Evolutionary conservation across 2,329 filamentous ascomycete species (phyloP), one percentile per base, ranked within the genome.

Genomic region (Triangularia verruculosa): DNA sequence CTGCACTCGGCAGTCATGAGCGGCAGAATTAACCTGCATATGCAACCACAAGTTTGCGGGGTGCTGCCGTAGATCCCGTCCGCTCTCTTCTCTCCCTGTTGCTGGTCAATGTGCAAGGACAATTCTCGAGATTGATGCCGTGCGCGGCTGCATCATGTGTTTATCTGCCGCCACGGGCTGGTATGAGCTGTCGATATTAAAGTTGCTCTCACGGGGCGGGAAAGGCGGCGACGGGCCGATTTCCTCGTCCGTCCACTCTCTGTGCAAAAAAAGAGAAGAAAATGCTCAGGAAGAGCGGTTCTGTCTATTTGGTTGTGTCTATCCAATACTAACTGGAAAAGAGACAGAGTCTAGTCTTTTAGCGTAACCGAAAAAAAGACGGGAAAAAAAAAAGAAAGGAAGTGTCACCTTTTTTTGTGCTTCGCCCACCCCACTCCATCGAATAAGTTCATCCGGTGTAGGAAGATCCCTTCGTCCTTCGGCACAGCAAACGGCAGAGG

Each of bases 111-210:
- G 25, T 51, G 52, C 5, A 56, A 22, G 54, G 51, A 27, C 12
- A 57, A 63, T 56, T 64, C 57, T 56, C 43, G n/a, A 59, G 55
- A 53, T 61, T 47, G 61, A 64, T 64, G 62, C 62, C 62, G 62
- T 20, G 24, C 30, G 30, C 13, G 4, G 30, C 4, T 32, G 9
- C 5, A 28, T 28, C 27, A n/a, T 28, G 27, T 28, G 27, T 28
- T 32, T 6, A 43, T 43, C 7, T 47, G 15, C 39, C 39, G n/a
- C 11, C 20, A 8, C n/a, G 7, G 39, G 6, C 5, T n/a, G 30
- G 27, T 28, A 2, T 15, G 39, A 47, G 39, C 39, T 47, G 32
- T 58, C 56, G n/a, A 58, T 58, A 58, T 58, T 58, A 24, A 28
- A 4, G 27, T 9, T 28, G 27, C 27, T 28, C 27, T 9, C n/a